A percentile compares a stretch with the other conserved stretches of the same genome.
phyloP scores from a whole-genome alignment of 805 yeast genomes.

The Pichia rugopelliculosa region DNA sequence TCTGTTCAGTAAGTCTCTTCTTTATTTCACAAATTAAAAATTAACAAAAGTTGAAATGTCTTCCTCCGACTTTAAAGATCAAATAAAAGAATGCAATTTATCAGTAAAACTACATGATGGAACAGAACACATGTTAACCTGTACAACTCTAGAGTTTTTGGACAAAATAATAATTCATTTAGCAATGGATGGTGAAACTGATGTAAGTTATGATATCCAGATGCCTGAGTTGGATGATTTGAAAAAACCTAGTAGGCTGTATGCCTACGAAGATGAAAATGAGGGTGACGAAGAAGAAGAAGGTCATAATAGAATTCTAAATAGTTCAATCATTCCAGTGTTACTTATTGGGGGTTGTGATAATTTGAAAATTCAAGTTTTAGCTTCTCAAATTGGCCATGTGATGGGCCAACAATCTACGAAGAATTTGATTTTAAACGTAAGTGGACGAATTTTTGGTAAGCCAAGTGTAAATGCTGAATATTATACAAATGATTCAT shows the following conservation, averaged over 20 bases:
- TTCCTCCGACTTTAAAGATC: slow-evolving; percentile 6
- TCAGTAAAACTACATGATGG: slow-evolving; percentile 3
- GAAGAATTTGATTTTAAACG: slow-evolving; percentile 36
- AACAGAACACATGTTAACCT: slow-evolving; percentile 13
- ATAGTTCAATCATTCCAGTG: slow-evolving; percentile 17
- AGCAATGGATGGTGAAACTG: slow-evolving; percentile 38
- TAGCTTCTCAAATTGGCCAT: slow-evolving; percentile 43
- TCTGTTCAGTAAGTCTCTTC: neutral
- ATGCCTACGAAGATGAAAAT: slow-evolving; percentile 4
- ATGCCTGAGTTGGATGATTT: slow-evolving; percentile 16
- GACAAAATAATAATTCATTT: slow-evolving; percentile 37
- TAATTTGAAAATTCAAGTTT: slow-evolving; percentile 38
- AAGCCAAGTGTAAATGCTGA: neutral
- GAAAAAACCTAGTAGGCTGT: slow-evolving; percentile 13
- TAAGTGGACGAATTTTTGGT: slow-evolving; percentile 41
- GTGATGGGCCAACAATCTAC: slow-evolving; percentile 29
- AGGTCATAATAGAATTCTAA: no score
- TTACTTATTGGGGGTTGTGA: slow-evolving; percentile 40
- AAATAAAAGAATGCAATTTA: slow-evolving; percentile 10
- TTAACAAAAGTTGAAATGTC: neutral
- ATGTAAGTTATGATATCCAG: slow-evolving; percentile 41
- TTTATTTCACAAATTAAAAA: neutral
- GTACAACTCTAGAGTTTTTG: slow-evolving; percentile 26
- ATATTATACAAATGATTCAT: slow-evolving; percentile 4
- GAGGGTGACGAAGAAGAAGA: slow-evolving; percentile 13